Conservation (phyloP, 495 filamentous ascomycete genomes). For the Podospora appendiculata region DNA sequence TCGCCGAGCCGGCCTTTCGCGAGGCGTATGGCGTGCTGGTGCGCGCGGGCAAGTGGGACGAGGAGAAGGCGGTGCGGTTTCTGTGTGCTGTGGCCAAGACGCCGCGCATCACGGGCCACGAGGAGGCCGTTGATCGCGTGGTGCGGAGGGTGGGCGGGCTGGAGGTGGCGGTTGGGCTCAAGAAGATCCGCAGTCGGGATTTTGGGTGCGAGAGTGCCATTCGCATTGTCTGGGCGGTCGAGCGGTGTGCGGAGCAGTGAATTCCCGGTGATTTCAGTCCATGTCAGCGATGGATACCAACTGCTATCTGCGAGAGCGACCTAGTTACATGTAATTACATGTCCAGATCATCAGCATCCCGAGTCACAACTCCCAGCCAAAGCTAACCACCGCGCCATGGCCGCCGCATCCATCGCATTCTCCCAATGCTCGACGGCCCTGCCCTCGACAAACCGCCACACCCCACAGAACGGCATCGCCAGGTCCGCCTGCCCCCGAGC, state of each 20-base stretch:
- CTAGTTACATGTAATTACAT: no score
- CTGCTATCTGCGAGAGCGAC: no score
- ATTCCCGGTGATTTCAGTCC: no score
- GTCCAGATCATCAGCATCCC: no score
- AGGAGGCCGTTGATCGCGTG: conserved; percentile 6
- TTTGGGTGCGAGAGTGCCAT: conserved; percentile 17
- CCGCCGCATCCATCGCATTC: conserved; percentile 7
- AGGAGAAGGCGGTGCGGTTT: conserved; percentile 5
- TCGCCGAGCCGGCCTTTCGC: conserved; percentile 3
- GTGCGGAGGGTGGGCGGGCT: conserved; percentile 2
- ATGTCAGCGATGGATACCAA: no score
- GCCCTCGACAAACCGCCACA: conserved; percentile 17
- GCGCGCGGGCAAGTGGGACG: conserved; percentile 11
- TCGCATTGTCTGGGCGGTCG: conserved; percentile 10
- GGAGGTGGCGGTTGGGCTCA: conserved; percentile 8
- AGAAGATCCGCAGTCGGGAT: conserved; percentile 13
- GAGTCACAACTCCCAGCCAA: not conserved
- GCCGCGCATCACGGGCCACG: not conserved
- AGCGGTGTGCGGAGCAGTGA: no score
- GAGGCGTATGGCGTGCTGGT: conserved; percentile 10
- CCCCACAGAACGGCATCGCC: conserved; percentile 17
- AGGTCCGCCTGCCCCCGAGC: conserved; percentile 1
- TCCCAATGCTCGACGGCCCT: conserved; percentile 21
- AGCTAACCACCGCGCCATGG: conserved; percentile 7
- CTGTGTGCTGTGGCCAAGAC: conserved; percentile 1